A percentile compares a stretch with the other conserved stretches of the same genome.
These are phyloP conservation scores for Boechera divaricarpa DNA, from an alignment of 345 rosid species.

Conservation along the genomic window DNA sequence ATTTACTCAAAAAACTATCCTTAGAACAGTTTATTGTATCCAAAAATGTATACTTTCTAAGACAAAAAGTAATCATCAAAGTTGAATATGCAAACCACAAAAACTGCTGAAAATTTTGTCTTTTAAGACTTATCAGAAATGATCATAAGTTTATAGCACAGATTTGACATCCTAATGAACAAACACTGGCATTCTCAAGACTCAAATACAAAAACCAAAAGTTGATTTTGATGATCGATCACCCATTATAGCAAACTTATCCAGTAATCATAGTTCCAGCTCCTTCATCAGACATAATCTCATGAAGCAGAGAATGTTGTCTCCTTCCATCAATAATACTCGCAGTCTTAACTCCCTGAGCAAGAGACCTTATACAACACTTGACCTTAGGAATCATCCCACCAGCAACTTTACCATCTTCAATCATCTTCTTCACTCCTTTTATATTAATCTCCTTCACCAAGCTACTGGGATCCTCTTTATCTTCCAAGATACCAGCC, in stretches of 20 bases:
- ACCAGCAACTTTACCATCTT: slow-evolving; percentile 74
- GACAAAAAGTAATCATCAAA: not conserved
- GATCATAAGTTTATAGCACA: not conserved
- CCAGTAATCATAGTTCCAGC: slow-evolving; percentile 97
- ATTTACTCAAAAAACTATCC: not conserved
- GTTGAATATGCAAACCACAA: slow-evolving; percentile 4
- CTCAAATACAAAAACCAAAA: slow-evolving; percentile 17
- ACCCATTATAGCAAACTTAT: slow-evolving; percentile 14
- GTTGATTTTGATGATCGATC: not conserved
- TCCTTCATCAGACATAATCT: slow-evolving; percentile 91
- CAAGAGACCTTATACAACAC: slow-evolving; percentile 82
- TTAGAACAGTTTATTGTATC: not conserved
- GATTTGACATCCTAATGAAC: slow-evolving; percentile 4
- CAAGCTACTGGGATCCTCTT: slow-evolving; percentile 68
- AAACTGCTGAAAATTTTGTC: not conserved
- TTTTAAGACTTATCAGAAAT: not conserved
- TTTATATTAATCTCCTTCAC: slow-evolving; percentile 86
- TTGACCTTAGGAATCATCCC: slow-evolving; percentile 96
- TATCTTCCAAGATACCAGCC: slow-evolving; percentile 72
- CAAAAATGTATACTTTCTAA: slow-evolving; percentile 13
- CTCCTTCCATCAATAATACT: slow-evolving; percentile 92
- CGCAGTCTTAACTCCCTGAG: slow-evolving; percentile 89
- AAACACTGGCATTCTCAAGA: not conserved
- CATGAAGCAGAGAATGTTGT: slow-evolving; percentile 81
- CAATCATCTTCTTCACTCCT: slow-evolving; percentile 83